Conservation (phyloP, 768 basidiomycete species). For the Lactarius hatsudake region DNA sequence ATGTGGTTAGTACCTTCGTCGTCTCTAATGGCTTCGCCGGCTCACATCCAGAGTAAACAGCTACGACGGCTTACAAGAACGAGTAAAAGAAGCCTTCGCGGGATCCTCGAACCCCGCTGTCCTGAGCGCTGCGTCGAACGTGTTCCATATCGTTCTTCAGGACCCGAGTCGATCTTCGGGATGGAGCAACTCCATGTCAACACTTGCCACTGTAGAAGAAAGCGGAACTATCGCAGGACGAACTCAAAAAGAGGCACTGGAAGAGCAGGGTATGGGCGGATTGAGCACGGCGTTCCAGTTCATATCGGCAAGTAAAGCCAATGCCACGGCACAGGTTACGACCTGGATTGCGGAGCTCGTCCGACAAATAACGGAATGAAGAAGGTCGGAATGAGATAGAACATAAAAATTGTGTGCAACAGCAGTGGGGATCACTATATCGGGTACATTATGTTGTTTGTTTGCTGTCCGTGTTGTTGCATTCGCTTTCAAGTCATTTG, state of each 20-base stretch:
- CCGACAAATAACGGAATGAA: slow-evolving; percentile 47
- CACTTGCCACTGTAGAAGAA: slow-evolving; percentile 63
- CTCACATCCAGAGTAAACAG: slow-evolving; percentile 37
- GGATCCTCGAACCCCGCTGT: slow-evolving; percentile 70
- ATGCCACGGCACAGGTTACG: slow-evolving; percentile 56
- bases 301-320: slow-evolving; percentile 43
- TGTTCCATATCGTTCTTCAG: slow-evolving; percentile 67
- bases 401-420: slow-evolving; percentile 11
- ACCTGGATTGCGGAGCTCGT: slow-evolving; percentile 72
- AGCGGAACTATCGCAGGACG: slow-evolving; percentile 40
- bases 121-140: slow-evolving; percentile 67
- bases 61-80: slow-evolving; percentile 73
- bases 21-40: neutral
- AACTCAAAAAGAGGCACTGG: slow-evolving; percentile 57
- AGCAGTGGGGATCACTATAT: neutral
- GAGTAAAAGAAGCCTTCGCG: slow-evolving; percentile 68
- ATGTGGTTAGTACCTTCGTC: slow-evolving; percentile 55
- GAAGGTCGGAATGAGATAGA: slow-evolving; percentile 21
- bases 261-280: slow-evolving; percentile 72
- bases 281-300: slow-evolving; percentile 73
- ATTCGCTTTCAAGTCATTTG: slow-evolving; percentile 15
- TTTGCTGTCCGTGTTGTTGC: slow-evolving; percentile 20
- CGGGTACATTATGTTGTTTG: slow-evolving; percentile 13
- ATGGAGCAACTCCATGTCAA: slow-evolving; percentile 57
- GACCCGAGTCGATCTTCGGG: slow-evolving; percentile 46